Conservation (phyloP, 805 yeast species). For the Millerago galiae region DNA sequence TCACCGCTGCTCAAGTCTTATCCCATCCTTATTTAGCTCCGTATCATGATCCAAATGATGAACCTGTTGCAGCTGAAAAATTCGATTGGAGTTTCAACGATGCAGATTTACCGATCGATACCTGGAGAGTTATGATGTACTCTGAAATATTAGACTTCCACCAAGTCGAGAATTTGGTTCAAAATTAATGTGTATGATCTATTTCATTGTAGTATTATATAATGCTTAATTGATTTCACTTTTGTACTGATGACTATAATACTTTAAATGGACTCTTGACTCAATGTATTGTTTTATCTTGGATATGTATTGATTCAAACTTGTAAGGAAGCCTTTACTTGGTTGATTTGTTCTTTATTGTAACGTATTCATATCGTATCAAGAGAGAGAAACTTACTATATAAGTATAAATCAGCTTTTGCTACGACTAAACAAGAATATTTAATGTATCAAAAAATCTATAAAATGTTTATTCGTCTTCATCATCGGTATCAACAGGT, state of each 20-base stretch:
- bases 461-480: slow-evolving; percentile 36
- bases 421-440: no score
- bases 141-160: slow-evolving; percentile 95
- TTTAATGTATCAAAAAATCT: neutral
- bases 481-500: slow-evolving; percentile 91
- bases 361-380: no score
- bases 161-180: slow-evolving; percentile 44
- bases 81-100: slow-evolving; percentile 99
- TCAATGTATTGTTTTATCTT: no score
- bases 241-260: no score
- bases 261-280: no score
- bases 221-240: neutral
- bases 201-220: neutral
- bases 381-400: no score
- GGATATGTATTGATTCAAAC: no score
- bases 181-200: neutral
- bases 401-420: no score
- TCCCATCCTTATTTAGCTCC: slow-evolving; percentile 89
- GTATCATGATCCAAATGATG: slow-evolving; percentile 96
- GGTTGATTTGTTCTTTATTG: no score
- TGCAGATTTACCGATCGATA: slow-evolving; percentile 94
- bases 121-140: slow-evolving; percentile 99
- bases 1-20: slow-evolving; percentile 86
- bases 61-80: slow-evolving; percentile 86
- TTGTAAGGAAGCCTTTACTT: no score